Evolutionary conservation across 768 basidiomycete genomes (phyloP), one percentile per base, ranked within the genome.

Genomic region (Mycena capillaripes): DNA sequence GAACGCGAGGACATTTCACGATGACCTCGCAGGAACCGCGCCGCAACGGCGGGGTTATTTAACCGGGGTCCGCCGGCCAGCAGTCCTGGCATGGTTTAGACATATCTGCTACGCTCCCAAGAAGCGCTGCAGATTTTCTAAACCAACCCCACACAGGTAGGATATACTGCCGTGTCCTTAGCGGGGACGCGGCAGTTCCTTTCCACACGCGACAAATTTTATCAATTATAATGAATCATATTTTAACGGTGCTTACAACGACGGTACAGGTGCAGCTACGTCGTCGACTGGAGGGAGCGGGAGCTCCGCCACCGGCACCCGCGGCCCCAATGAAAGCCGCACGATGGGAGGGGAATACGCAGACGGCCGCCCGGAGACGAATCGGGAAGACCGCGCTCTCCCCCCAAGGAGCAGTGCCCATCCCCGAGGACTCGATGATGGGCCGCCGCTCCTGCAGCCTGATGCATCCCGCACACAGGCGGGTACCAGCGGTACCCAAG

Each of bases 271-370:
- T 8, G n/a, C 12, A 34, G 11, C 36, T 25, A 32, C 21, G 36
- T 56, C 61, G 40, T 21, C 27, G 14, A 50, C 53, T 63, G 53
- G 69, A 70, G 69, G 60, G 55, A 56, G 53, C 42, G 69, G 53
- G 25, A 52, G 61, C n/a, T n/a, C n/a, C n/a, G n/a, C n/a, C n/a
- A n/a, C n/a, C n/a, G n/a, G n/a, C n/a, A n/a, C n/a, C n/a, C n/a
- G n/a, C n/a, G n/a, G n/a, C n/a, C n/a, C n/a, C n/a, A n/a, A n/a
- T n/a, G n/a, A n/a, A n/a, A n/a, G n/a, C n/a, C n/a, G n/a, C n/a
- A n/a, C n/a, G n/a, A n/a, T n/a, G n/a, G n/a, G n/a, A n/a, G n/a
- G n/a, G n/a, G n/a, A n/a, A n/a, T n/a, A n/a, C n/a, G n/a, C n/a
- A n/a, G n/a, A n/a, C n/a, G n/a, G n/a, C n/a, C n/a, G n/a, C n/a